A percentile compares a stretch with the other conserved stretches of the same genome.
phyloP scores from a whole-genome alignment of 257 asterid species.

The Catharanthus roseus region DNA sequence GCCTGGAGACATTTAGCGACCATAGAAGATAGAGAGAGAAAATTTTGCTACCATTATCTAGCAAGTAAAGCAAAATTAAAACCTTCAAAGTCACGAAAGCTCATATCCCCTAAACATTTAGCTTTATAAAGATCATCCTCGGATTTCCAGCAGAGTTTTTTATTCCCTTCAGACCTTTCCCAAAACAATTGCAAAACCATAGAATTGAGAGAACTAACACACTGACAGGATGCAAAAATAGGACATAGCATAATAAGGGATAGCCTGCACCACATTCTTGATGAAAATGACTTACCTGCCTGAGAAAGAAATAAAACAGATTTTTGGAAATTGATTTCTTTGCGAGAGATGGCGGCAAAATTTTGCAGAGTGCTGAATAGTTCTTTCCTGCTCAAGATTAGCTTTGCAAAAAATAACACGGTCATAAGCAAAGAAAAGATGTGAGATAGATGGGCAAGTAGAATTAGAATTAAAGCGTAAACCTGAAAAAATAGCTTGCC shows the following conservation, averaged over 20 bases:
- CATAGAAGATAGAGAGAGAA: neutral
- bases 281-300: neutral
- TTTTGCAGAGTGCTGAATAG: neutral
- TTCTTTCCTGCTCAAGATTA: neutral
- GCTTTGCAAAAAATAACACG: neutral
- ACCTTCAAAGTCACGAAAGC: neutral
- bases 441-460: neutral
- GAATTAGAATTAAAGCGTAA: no score
- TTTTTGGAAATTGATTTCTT: neutral
- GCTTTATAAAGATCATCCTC: neutral
- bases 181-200: neutral
- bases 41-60: neutral
- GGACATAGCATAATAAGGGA: neutral
- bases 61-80: no score
- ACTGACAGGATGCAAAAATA: no score
- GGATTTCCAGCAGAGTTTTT: no score
- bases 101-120: neutral
- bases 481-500: no score
- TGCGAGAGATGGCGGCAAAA: neutral
- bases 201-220: neutral
- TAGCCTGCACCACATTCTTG: neutral
- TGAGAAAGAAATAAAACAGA: neutral
- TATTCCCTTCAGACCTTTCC: neutral
- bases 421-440: neutral
- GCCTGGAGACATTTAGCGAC: neutral